phyloP scores from a whole-genome alignment of 192 early-diverging fungal species.

The Coemansia asiatica region DNA sequence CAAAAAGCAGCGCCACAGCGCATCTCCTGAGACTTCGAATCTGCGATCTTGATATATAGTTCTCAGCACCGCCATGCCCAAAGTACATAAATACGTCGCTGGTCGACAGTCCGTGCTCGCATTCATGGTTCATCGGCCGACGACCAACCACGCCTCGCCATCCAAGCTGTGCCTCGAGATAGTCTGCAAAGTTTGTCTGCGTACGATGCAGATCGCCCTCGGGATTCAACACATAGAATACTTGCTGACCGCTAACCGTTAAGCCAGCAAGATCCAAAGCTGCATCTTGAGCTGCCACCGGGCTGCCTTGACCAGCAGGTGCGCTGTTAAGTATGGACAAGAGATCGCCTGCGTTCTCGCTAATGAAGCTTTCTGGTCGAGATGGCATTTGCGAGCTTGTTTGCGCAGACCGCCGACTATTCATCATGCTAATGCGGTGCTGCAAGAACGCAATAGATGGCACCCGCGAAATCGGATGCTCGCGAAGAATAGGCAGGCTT shows the following conservation, averaged over 20 bases:
- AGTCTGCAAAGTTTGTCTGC: conserved; percentile 70
- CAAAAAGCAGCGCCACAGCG: conserved; percentile 82
- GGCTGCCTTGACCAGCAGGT: background rate
- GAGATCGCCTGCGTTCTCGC: background rate
- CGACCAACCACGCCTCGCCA: conserved; percentile 77
- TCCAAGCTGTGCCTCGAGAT: conserved; percentile 9
- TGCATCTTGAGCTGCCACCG: background rate
- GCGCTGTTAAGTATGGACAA: background rate
- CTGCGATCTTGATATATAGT: conserved; percentile 67
- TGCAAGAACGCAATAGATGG: conserved; percentile 74
- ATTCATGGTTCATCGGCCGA: conserved; percentile 67
- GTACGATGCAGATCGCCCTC: conserved; percentile 81
- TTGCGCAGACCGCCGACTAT: conserved; percentile 5
- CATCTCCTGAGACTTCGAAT: conserved; percentile 68
- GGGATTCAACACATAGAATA: conserved; percentile 91
- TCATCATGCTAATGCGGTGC: conserved; percentile 58
- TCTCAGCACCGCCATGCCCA: conserved; percentile 93
- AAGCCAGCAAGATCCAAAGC: background rate
- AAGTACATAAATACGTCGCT: conserved; percentile 79
- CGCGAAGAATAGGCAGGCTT: conserved; percentile 70
- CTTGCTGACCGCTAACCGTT: conserved; percentile 24
- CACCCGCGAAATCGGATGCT: conserved; percentile 73
- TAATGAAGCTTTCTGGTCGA: background rate
- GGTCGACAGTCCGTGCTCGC: conserved; percentile 57
- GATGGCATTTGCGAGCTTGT: background rate